phyloP scores from a whole-genome alignment of 1,139 yeast species.

The Suhomyces bribrorum region DNA sequence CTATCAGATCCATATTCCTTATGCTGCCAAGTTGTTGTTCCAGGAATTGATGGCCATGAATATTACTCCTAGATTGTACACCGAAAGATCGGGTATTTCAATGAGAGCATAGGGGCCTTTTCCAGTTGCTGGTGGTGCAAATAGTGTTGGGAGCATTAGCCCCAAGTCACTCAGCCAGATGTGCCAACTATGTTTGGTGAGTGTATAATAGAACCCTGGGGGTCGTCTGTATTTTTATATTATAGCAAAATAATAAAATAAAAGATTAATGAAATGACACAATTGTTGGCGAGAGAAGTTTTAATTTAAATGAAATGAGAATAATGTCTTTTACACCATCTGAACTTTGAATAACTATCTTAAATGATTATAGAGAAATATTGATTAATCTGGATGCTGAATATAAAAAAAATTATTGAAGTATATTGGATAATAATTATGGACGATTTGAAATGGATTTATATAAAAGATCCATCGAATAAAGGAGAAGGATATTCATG shows the following conservation, averaged over 20 bases:
- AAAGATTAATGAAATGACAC: conserved; percentile 4
- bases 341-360: too few species aligned
- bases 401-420: too few species aligned
- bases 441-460: too few species aligned
- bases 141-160: too few species aligned
- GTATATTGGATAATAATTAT: too few species aligned
- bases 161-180: conserved; percentile 1
- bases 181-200: background rate
- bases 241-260: conserved; percentile 9
- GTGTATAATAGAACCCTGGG: background rate
- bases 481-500: too few species aligned
- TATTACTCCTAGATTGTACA: conserved; percentile 86
- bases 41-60: conserved; percentile 96
- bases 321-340: too few species aligned
- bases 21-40: conserved; percentile 94
- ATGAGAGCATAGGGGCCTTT: conserved; percentile 42
- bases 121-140: background rate
- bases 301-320: too few species aligned
- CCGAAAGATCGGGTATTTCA: conserved; percentile 55
- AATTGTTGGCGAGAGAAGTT: background rate
- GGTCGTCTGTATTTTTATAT: background rate
- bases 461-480: too few species aligned
- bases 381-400: too few species aligned
- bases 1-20: conserved; percentile 96
- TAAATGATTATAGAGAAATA: too few species aligned